These are phyloP conservation scores for Dorcoceras hygrometricum DNA, from an alignment of 257 asterid species.

Conservation along the genomic window DNA sequence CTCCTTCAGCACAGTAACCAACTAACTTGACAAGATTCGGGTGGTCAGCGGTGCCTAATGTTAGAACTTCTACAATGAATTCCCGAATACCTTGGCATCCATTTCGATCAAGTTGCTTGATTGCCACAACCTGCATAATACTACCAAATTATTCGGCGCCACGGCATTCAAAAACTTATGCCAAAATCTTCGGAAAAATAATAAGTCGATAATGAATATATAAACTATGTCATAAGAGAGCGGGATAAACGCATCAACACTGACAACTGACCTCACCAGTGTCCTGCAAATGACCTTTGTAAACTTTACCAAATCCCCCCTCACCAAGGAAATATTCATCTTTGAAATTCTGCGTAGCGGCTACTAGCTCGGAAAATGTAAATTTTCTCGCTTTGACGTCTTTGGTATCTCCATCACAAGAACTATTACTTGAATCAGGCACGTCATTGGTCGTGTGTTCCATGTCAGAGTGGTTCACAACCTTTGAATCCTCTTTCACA, in stretches of 20 bases:
- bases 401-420: constrained; percentile 25
- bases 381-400: constrained; percentile 32
- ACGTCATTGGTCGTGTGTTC: constrained; percentile 20
- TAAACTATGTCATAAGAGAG: neutral
- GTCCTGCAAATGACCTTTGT: constrained; percentile 41
- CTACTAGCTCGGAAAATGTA: constrained; percentile 24
- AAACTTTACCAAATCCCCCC: constrained; percentile 63
- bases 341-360: constrained; percentile 44
- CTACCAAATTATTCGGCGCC: neutral
- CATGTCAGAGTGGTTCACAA: constrained; percentile 30
- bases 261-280: constrained; percentile 48
- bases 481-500: constrained; percentile 37
- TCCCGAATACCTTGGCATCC: constrained; percentile 53
- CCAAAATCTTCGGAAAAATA: neutral
- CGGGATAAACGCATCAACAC: neutral
- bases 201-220: too few relatives aligned
- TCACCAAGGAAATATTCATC: constrained; percentile 41
- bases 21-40: constrained; percentile 50
- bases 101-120: constrained; percentile 43
- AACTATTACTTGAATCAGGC: constrained; percentile 14
- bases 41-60: constrained; percentile 41
- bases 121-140: constrained; percentile 42
- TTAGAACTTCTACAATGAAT: constrained; percentile 41
- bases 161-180: neutral
- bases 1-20: constrained; percentile 49